Conservation (phyloP, 257 asterid genomes). For the Solanum phureja region DNA sequence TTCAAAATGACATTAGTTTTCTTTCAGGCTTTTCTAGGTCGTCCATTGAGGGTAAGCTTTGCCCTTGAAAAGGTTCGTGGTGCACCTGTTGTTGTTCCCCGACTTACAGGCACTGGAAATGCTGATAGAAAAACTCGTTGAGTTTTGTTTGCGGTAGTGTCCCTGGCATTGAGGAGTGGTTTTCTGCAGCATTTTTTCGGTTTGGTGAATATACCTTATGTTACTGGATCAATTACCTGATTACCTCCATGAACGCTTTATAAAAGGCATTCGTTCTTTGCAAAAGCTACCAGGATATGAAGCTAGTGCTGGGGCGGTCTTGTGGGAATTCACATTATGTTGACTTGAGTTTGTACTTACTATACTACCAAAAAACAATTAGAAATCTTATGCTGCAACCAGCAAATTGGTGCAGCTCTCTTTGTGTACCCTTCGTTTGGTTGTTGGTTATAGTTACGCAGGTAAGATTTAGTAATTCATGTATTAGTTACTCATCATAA, state of each 20-base stretch:
- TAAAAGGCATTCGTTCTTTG: background rate
- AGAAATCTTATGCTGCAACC: background rate
- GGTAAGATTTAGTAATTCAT: background rate
- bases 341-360: background rate
- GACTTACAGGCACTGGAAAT: conserved; percentile 9
- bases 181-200: background rate
- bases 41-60: conserved; percentile 35
- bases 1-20: background rate
- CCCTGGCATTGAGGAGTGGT: background rate
- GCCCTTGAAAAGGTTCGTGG: conserved; percentile 41
- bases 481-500: background rate
- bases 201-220: background rate
- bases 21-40: conserved; percentile 35
- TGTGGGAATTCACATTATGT: background rate
- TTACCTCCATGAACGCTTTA: background rate
- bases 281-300: background rate
- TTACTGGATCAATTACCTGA: background rate
- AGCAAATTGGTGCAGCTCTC: background rate
- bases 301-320: background rate
- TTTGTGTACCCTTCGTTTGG: background rate
- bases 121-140: background rate
- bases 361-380: background rate
- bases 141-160: background rate
- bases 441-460: background rate
- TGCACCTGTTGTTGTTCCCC: conserved; percentile 39